Base-by-base conservation (phyloP, 108 stramenopile genomes). In the Schizochytrium sp. region DNA sequence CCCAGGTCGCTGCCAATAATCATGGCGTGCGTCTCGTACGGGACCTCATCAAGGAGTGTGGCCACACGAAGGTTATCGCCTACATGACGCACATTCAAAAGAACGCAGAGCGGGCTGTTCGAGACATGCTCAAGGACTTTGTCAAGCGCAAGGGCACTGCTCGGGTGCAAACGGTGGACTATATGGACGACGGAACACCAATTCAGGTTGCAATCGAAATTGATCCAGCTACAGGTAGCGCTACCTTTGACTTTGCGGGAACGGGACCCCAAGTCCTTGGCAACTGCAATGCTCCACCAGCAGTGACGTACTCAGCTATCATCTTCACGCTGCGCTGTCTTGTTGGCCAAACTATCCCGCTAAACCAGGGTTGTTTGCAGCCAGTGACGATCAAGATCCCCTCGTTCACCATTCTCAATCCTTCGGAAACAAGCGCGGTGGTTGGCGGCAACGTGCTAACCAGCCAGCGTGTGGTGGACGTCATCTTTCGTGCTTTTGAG, bases 361-460 rank as follows among this genome's bases (percentile, higher is more conserved):
- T 99, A 90, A 99, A 99, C 93, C 97, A 99, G 93, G 99, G 99
- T 21, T 98, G 98, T 83, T 93, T 99, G 44, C 93, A 94, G 28
- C 97, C 99, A 8, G 97, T 99, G 48, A 91, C 95, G 28, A 97
- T 98, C 91, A 94, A 93, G 58, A 97, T 99, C 60, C 99, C 99
- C 8, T 72, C 91, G 25, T 91, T 92, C 89, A 94, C 94, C 29
- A 90, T 99, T 60, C 92, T 98, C 87, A 98, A 98, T 92, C 99
- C 99, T 16, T 97, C 95, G 3, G 87, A 92, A 21, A 96, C 94
- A 89, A 98, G 97, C 57, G 99, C 97, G 44, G 99, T 99, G 10
- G 98, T 98, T 4, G 99, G 98, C 19, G 99, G 99, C 14, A 99
- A 99, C 90, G 99, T 99, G 10, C 92, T 99, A 25, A 99, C 99